These are phyloP conservation scores for Bigelowiella natans DNA, from an alignment of 78 protist species.

Conservation along the genomic window DNA sequence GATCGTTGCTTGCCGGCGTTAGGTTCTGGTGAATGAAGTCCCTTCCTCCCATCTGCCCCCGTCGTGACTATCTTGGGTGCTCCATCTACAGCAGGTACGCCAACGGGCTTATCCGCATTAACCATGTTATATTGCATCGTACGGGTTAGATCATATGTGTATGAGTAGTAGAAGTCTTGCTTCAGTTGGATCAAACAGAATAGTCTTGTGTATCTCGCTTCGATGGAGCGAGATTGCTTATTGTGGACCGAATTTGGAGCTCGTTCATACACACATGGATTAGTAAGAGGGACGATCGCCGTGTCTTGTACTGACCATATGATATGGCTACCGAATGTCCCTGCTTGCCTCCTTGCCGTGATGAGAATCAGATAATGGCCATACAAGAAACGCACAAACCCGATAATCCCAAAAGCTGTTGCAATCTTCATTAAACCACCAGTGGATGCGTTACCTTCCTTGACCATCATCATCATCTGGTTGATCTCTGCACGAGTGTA, in stretches of 20 bases:
- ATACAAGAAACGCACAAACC: constrained; percentile 63
- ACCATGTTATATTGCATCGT: constrained; percentile 3
- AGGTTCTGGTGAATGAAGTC: too few species aligned
- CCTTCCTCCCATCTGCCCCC: too few species aligned
- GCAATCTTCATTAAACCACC: neutral
- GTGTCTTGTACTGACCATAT: neutral
- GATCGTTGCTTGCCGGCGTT: too few species aligned
- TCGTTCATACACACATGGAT: neutral
- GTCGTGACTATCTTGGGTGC: too few species aligned
- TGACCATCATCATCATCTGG: neutral
- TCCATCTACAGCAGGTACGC: neutral
- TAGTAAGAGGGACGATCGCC: neutral
- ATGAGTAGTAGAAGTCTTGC: constrained; percentile 68
- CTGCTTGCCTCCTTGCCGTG: constrained; percentile 60
- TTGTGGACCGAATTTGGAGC: neutral
- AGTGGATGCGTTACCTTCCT: neutral
- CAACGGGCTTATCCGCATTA: neutral
- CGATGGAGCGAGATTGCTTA: neutral
- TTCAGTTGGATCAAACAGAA: neutral
- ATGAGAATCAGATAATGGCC: constrained; percentile 75
- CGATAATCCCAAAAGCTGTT: constrained; percentile 42
- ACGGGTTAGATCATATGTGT: constrained; percentile 83
- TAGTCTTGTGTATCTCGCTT: neutral
- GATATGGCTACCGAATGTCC: constrained; percentile 37
- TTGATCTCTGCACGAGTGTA: neutral